phyloP scores from a whole-genome alignment of 2,329 filamentous ascomycete genomes.

The Pyricularia sp. region DNA sequence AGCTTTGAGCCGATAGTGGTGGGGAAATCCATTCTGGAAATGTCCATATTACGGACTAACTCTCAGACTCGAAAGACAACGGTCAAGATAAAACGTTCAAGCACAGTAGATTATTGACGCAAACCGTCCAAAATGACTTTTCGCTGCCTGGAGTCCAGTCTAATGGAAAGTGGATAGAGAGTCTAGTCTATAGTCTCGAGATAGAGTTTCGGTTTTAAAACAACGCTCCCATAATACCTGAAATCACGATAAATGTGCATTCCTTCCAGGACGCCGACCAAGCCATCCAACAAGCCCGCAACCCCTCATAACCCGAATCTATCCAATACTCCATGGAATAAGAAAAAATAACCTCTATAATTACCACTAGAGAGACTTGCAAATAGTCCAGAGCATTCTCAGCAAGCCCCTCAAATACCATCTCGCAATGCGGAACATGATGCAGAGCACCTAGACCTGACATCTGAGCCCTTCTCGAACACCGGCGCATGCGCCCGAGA shows the following conservation, averaged over 20 bases:
- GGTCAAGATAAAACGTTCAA: background rate
- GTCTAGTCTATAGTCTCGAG: background rate
- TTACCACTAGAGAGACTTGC: background rate
- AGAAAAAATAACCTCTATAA: background rate
- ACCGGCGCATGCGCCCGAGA: slow-evolving; percentile 4
- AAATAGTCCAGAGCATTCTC: background rate
- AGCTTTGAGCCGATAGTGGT: background rate
- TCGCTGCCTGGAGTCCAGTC: background rate
- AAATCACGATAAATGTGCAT: background rate
- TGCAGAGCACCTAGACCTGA: background rate
- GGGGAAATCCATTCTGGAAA: background rate
- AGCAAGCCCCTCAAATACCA: background rate
- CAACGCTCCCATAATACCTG: background rate
- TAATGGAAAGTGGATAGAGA: background rate
- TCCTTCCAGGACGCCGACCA: background rate
- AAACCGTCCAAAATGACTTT: background rate
- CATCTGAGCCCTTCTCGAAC: slow-evolving; percentile 3
- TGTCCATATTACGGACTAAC: background rate
- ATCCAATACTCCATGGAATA: background rate
- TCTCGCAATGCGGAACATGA: slow-evolving; percentile 1
- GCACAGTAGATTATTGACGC: background rate
- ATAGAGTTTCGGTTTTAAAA: background rate
- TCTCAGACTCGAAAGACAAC: background rate
- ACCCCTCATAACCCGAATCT: background rate
- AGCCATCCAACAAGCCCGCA: background rate